phyloP scores from a whole-genome alignment of 2,329 filamentous ascomycete genomes.

The Fusarium sp. region DNA sequence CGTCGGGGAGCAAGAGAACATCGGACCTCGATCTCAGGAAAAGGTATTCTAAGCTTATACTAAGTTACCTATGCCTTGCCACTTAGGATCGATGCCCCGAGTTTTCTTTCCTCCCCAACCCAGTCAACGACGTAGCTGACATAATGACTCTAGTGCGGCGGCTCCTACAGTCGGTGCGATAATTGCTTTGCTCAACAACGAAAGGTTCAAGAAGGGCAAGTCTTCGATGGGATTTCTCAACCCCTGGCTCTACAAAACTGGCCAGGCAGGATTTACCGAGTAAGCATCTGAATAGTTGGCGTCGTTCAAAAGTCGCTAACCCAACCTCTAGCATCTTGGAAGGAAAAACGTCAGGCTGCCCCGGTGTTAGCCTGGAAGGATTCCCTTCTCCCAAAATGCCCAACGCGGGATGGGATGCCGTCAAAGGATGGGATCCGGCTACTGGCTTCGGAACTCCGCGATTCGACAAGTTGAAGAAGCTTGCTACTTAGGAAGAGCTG shows the following conservation, averaged over 20 bases:
- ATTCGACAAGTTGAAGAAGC: constrained; percentile 48
- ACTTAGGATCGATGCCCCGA: background rate
- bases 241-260: constrained; percentile 64
- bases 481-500: constrained; percentile 21
- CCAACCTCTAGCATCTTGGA: constrained; percentile 45
- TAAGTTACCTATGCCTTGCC: background rate
- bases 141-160: constrained; percentile 56
- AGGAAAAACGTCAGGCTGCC: constrained; percentile 47
- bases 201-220: constrained; percentile 63
- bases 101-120: background rate
- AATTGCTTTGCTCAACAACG: constrained; percentile 71
- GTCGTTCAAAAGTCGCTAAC: background rate
- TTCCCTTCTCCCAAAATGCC: constrained; percentile 41
- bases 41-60: background rate
- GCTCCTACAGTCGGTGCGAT: constrained; percentile 71
- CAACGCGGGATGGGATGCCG: constrained; percentile 43
- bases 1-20: background rate
- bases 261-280: constrained; percentile 48
- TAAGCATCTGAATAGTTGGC: constrained; percentile 29
- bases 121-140: background rate
- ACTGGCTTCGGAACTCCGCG: constrained; percentile 58
- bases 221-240: constrained; percentile 67
- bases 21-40: background rate
- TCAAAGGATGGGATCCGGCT: constrained; percentile 50
- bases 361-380: constrained; percentile 40